Base-by-base conservation (phyloP, 208 protist genomes). In the Trypanosoma grayi region DNA sequence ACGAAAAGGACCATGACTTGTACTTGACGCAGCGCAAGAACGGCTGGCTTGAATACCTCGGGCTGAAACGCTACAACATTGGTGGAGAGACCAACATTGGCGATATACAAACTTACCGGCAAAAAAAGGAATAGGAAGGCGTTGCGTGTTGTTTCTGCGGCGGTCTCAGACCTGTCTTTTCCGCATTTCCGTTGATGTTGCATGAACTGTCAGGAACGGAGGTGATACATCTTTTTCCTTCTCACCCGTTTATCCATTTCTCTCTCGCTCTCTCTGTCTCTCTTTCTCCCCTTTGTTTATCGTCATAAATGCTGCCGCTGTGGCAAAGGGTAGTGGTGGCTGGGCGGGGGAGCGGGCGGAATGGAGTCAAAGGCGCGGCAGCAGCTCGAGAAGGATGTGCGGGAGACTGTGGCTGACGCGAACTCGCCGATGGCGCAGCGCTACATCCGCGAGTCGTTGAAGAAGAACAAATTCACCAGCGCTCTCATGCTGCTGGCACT, bases 1-100 rank as follows among this genome's bases (percentile, higher is more conserved):
- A 94, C 55, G 84, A 94, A 54, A 89, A 90, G 70, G 77, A 92
- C 54, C 88, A 75, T 41, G 80, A 91, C 8, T 58, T 90, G 31
- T 94, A 90, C 75, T 87, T 92, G 82, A 91, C 87, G 50, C 87
- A 94, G 73, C 87, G 87, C 36, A 83, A 90, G 70, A 94, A 94
- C 69, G 74, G 77, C 39, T 94, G 87, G 85, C 41, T 20, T 30
- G 77, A 94, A 71, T 90, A 80, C 65, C 74, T 94, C 0, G 87
- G 87, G n/a, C 45, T 94, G 39, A 94, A 94, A 64, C 73, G 73
- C 25, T 94, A 94, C 73, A 85, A 94, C 64, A 94, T 94, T 68
- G 79, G 87, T 34, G 81, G 87, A 18, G 84, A 94, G 2, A 69
- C 71, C 20, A 94, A 94, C 65, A 40, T 78, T 24, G 83, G 82